Base-by-base conservation (phyloP, 164 flowering plant species). In the Vitis rotundifolia region DNA sequence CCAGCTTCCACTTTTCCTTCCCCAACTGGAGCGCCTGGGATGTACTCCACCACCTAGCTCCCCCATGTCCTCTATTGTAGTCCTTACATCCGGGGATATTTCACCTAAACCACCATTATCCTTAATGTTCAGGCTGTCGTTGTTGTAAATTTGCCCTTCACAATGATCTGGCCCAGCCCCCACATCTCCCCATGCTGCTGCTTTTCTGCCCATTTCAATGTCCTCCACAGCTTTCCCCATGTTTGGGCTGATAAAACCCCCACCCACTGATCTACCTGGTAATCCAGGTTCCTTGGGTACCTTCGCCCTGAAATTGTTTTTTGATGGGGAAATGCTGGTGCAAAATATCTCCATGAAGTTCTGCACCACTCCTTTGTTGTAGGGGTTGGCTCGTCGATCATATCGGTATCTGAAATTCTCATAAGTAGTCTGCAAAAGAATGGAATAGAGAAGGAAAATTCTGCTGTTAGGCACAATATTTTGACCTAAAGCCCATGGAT, bases 1-100 rank as follows among this genome's bases (percentile, higher is more conserved):
- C 99, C 97, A 92, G 84, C 87, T 92, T 60, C 97, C 97, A 55
- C 95, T 92, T 73, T 86, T 88, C 75, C 97, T 81, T 56, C 97
- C 98, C 97, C 97, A 89, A 59, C 98, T 91, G 26, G 97, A 85
- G 2, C 89, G 88, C 75, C 97, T 84, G 0, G 91, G 88, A 72
- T 92, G 93, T 6, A 83, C 57, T 62, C 80, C 89, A 26, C 71
- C 78, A 65, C 81, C 77, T 59, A 77, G 91, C 6, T 82, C 97
- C 63, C 81, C 87, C 19, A 62, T 57, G 15, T 84, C 92, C 63
- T 84, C 96, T 2, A 81, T 83, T 7, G 79, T 74, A 16, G 81
- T 82, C 74, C 90, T 86, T 47, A 86, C 77, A 64, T 87, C 93
- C 0, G 93, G 89, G 31, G 93, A 85, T 18, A 80, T 60, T 61